phyloP scores from a whole-genome alignment of 202 grass and related monocot species.

The Brachypodium distachyon region DNA sequence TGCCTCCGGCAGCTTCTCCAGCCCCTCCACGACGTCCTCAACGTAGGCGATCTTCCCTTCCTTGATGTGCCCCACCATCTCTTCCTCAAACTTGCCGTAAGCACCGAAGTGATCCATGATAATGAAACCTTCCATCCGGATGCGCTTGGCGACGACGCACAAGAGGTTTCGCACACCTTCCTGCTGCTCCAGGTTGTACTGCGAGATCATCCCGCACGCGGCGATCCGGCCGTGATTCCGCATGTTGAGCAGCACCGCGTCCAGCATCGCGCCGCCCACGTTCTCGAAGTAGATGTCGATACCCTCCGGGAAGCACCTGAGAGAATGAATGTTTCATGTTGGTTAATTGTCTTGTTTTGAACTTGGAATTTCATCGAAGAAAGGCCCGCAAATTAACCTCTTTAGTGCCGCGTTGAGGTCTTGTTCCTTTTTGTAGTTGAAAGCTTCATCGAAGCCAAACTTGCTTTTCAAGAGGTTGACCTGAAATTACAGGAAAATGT shows the following conservation, averaged over 20 bases:
- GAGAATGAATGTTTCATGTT: neutral
- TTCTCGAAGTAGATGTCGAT: neutral
- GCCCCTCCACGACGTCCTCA: neutral
- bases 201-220: neutral
- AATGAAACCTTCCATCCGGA: neutral
- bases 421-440: conserved; percentile 37
- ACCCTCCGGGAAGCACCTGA: neutral
- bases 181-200: neutral
- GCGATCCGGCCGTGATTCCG: neutral
- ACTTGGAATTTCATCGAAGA: neutral
- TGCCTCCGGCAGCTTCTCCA: neutral
- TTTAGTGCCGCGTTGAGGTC: neutral
- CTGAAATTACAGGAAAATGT: neutral
- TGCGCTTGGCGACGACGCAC: neutral
- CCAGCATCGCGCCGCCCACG: neutral
- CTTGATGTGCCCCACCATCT: neutral
- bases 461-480: conserved; percentile 35
- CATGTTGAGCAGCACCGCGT: neutral
- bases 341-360: too few relatives aligned
- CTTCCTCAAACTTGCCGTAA: neutral
- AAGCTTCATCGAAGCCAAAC: conserved; percentile 50
- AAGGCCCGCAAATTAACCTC: neutral
- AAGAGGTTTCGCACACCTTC: neutral
- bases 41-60: neutral
- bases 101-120: neutral